Evolutionary conservation across 2,329 filamentous ascomycete genomes (phyloP), one percentile per base, ranked within the genome.

Genomic region (Dothideomycetidae sp.): DNA sequence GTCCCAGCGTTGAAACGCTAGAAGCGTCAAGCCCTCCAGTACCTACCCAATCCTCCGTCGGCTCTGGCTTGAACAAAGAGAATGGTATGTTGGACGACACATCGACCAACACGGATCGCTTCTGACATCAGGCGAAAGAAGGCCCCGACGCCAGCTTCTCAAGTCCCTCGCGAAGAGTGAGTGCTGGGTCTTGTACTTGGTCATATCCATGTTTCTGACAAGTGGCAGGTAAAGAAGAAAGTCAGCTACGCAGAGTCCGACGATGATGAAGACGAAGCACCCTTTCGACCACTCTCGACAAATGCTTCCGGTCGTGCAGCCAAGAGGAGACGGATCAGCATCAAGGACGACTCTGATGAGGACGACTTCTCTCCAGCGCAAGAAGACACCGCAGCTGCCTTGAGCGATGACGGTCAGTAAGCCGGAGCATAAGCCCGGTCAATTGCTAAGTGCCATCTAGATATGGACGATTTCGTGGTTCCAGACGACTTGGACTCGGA

Each of bases 231-330:
- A 10, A 76, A 73, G 55, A 78, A 75, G 50, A 57, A 66, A 31
- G 70, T 90, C 46, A 90, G 71, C 54, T 96, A 96, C 55, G 78
- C 80, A 45, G 86, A 94, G 51, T 85, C 82, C 1, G 83, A 82
- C 31, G 79, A 84, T 40, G 69, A 71, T 12, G 66, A 69, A 36
- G 79, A 83, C 10, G 79, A 84, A 34, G 78, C 86, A 14, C 75
- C 77, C 31, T 73, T 86, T 52, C 61, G 62, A 36, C 67, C 71
- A 5, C 59, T 62, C n/a, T 61, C 64, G 29, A 61, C 57, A 29
- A 62, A 58, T 32, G 55, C 56, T 9, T 57, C 58, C 30, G 56
- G 61, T 19, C 60, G 64, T 39, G 53, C 62, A 41, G 53, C 61
- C 1, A 80, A 81, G 44, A 62, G 73, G 31, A 66, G 71, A 42